Base-by-base conservation (phyloP, 2,329 filamentous ascomycete genomes). In the Trichoderma asperellum region DNA sequence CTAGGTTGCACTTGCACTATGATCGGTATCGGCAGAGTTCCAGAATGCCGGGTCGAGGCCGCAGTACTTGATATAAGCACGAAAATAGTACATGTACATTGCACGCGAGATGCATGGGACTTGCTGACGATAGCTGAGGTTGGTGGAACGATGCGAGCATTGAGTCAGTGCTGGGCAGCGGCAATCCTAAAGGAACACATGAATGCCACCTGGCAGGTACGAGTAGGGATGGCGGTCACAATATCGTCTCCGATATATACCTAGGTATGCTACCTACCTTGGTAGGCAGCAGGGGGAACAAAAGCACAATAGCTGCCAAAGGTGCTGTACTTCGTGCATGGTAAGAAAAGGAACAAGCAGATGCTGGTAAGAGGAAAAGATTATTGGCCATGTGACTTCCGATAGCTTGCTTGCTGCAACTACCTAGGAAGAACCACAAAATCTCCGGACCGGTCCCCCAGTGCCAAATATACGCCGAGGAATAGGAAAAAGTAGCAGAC, bases 21-120 rank as follows among this genome's bases (percentile, higher is more conserved):
- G 16, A 35, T 64, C 49, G 61, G 47, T 64, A 56, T 56, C 52
- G 61, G 40, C 49, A 34, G 49, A 56, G 61, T 64, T 35, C 61
- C 61, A 64, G 61, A 43, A 53, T 64, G 40, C 52, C 61, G 61
- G 61, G 61, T 64, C 61, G 61, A 64, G 49, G 34, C 49, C 37
- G 47, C 18, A 49, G 47, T 49, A 49, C 47, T 43, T 43, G 40
- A 18, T 7, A 43, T 43, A 49, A 49, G 47, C 47, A 21, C 21
- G 47, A 21, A 24, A 49, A 49, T 11, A 5, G 47, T 24, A 49
- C 21, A 49, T 49, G 47, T 49, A 49, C 47, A 14, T 37, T 2
- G 10, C 34, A 49, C 59, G 40, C 18, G 40, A 16, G 40, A n/a
- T 43, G 4, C 40, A 4, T 43, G 37, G 1, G 16, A 40, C 37